Evolutionary conservation across 2,329 filamentous ascomycete species (phyloP), one percentile per base, ranked within the genome.

Genomic region (Fusarium pseudonygamai): DNA sequence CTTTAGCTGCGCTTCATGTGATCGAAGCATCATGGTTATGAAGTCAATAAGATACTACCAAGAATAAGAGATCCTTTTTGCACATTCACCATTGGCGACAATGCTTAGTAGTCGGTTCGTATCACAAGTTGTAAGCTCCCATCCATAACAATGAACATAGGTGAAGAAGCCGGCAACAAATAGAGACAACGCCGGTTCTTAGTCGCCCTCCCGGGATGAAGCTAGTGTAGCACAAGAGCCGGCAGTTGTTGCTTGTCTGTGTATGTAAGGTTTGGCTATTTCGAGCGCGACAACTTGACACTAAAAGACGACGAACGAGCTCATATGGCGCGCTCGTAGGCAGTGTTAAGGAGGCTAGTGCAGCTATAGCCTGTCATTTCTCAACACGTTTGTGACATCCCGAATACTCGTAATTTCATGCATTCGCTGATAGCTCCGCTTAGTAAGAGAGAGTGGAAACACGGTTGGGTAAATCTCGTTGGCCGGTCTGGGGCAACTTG

Each of bases 391-490:
- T 45, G 7, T 18, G 13, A 15, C 8, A 28, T 5, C 9, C 5
- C 8, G 12, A 43, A 28, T 7, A 22, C 43, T 46, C 6, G 45
- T n/a, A 30, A 16, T 16, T n/a, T 49, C 11, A 30, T 30, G 7
- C 45, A 0, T n/a, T 3, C 4, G 6, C 8, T 18, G 10, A n/a
- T 16, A 13, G 0, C 10, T 13, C 46, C 46, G 46, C 46, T 49
- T 32, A 49, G 46, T 49, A 32, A 49, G 14, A 11, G 4, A 32
- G 7, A 32, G 46, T n/a, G 22, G 46, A 18, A 32, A 49, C 22
- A 7, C 0, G 0, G 14, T n/a, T 30, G 14, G 5, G 20, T n/a
- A n/a, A n/a, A 9, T n/a, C 15, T 28, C 3, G 14, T n/a, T 5
- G n/a, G 2, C 14, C 3, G 3, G 28, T 6, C 26, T 9, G 20